phyloP scores from a whole-genome alignment of 2,329 filamentous ascomycete genomes.

The Alternaria alternata region DNA sequence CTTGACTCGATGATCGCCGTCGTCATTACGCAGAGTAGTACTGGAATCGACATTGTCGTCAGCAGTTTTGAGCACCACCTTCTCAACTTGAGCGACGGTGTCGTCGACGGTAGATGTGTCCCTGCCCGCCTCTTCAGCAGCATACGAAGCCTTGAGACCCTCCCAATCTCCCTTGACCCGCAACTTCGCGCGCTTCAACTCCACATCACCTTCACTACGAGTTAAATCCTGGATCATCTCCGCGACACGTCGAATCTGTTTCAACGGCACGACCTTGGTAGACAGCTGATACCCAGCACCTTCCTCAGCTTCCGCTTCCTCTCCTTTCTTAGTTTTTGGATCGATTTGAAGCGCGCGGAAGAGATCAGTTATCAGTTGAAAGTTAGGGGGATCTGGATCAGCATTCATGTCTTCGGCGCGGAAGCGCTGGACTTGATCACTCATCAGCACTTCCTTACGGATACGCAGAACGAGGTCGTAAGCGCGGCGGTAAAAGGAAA shows the following conservation, averaged over 20 bases:
- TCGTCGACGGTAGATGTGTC: background rate
- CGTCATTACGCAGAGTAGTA: background rate
- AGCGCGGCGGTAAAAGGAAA: conserved; percentile 27
- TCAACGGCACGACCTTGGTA: conserved; percentile 1
- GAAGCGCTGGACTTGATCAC: conserved; percentile 7
- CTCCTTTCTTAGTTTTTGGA: conserved; percentile 12
- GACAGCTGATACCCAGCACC: conserved; percentile 14
- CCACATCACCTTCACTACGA: conserved; percentile 11
- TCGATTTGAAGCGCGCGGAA: conserved; percentile 16
- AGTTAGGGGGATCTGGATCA: conserved; percentile 12
- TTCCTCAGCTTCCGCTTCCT: background rate
- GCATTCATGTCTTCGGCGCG: conserved; percentile 5
- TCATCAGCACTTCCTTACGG: conserved; percentile 18
- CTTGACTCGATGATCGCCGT: background rate
- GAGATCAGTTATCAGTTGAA: conserved; percentile 15
- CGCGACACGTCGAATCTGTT: conserved; percentile 8
- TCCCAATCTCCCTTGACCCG: conserved; percentile 3
- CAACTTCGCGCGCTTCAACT: conserved; percentile 14
- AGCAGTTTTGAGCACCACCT: background rate
- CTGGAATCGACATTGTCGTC: background rate
- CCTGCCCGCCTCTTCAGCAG: background rate
- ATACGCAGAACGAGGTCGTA: conserved; percentile 18
- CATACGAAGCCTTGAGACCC: conserved; percentile 11
- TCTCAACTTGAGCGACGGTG: background rate
- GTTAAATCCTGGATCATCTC: conserved; percentile 21